These are phyloP conservation scores for Adansonia madagascariensis DNA, from an alignment of 441 rosid genomes.

Conservation along the genomic window DNA sequence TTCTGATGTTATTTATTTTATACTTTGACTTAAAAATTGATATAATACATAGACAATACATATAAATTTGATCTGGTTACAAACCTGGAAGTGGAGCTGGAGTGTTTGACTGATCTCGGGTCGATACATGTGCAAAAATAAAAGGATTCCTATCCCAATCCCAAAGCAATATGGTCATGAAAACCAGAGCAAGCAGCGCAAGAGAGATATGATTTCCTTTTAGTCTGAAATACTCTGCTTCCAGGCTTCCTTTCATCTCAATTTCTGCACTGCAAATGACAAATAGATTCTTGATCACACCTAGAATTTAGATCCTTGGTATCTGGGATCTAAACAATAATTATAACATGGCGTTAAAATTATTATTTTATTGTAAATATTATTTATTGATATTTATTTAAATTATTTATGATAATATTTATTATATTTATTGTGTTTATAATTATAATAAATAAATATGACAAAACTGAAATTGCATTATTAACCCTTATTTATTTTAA, in stretches of 20 bases:
- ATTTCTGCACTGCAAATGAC: constrained; percentile 11
- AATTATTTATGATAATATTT: too few species aligned
- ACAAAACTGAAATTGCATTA: not conserved
- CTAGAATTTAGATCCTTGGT: not conserved
- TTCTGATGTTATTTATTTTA: too few species aligned
- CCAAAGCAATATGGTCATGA: constrained; percentile 46
- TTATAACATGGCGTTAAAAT: not conserved
- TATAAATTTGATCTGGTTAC: not conserved
- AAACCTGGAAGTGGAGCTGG: constrained; percentile 44
- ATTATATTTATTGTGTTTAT: too few species aligned
- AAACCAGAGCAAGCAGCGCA: constrained; percentile 35
- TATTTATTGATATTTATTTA: too few species aligned
- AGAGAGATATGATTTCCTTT: constrained; percentile 43
- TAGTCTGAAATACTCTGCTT: constrained; percentile 29
- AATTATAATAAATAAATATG: too few species aligned
- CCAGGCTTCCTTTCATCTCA: constrained; percentile 41
- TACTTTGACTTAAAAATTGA: too few species aligned
- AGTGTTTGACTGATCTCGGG: constrained; percentile 38
- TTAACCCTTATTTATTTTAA: not conserved
- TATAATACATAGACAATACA: not conserved
- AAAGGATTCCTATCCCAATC: constrained; percentile 51
- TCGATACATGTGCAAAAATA: constrained; percentile 29
- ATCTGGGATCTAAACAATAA: not conserved
- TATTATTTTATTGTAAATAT: not conserved
- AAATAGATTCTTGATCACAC: not conserved